phyloP scores from a whole-genome alignment of 2,329 filamentous ascomycete species.

The Fusarium pilosicola region DNA sequence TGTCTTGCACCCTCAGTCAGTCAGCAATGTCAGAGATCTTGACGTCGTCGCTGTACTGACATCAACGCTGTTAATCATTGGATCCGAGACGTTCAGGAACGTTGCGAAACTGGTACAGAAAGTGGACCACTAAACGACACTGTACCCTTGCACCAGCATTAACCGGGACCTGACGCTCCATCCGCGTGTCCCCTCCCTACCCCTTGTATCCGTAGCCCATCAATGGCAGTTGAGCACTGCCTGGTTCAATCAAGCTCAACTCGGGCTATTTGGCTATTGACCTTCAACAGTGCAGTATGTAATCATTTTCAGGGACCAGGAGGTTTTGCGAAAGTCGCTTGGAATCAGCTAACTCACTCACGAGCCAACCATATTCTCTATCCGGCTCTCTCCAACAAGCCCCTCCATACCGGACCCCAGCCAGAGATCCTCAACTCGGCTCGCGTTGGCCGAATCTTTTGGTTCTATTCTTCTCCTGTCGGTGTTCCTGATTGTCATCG shows the following conservation, averaged over 20 bases:
- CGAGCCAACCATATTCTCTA: slow-evolving; percentile 23
- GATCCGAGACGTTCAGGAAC: slow-evolving; percentile 26
- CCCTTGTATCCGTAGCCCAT: background rate
- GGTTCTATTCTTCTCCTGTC: slow-evolving; percentile 2
- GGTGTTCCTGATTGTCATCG: slow-evolving; percentile 15
- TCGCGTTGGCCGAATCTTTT: slow-evolving; percentile 21
- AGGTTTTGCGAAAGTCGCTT: slow-evolving; percentile 13
- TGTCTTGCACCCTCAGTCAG: background rate
- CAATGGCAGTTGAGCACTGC: slow-evolving; percentile 5
- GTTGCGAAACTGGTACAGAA: slow-evolving; percentile 19
- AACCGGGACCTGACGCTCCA: slow-evolving; percentile 16
- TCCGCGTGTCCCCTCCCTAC: slow-evolving; percentile 17
- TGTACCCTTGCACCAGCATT: slow-evolving; percentile 20
- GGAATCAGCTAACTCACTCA: slow-evolving; percentile 2
- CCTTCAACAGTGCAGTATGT: background rate
- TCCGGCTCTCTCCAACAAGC: slow-evolving; percentile 5
- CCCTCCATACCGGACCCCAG: slow-evolving; percentile 18
- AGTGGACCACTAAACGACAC: slow-evolving; percentile 6
- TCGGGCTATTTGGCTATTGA: background rate
- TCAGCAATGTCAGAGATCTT: background rate
- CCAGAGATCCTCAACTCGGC: slow-evolving; percentile 11
- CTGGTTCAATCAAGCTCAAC: background rate
- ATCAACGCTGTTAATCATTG: slow-evolving; percentile 19
- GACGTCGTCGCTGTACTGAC: slow-evolving; percentile 11
- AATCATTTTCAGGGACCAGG: slow-evolving; percentile 17